Conservation (phyloP, 345 rosid species). For the Clarkia xantiana region DNA sequence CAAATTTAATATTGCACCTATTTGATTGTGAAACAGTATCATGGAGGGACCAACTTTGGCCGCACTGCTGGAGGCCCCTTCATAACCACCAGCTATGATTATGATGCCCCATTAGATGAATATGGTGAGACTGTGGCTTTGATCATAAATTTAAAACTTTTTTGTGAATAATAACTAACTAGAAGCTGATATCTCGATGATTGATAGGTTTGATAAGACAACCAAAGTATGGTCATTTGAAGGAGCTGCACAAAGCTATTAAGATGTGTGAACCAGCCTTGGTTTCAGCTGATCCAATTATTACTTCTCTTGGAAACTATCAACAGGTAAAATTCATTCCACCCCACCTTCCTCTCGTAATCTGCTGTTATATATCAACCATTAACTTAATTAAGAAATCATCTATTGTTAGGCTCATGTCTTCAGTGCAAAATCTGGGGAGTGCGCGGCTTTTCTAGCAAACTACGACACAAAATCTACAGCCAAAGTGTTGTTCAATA, state of each 20-base stretch:
- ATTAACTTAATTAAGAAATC: background rate
- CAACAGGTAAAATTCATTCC: slow-evolving; percentile 50
- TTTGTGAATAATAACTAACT: too few species aligned
- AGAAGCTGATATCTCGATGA: too few species aligned
- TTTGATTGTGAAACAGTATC: slow-evolving; percentile 43
- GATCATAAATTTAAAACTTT: too few species aligned
- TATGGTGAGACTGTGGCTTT: slow-evolving; percentile 42
- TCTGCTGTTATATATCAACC: background rate
- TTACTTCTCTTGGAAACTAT: slow-evolving; percentile 65
- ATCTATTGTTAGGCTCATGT: slow-evolving; percentile 53
- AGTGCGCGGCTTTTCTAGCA: slow-evolving; percentile 89
- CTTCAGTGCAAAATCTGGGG: slow-evolving; percentile 65
- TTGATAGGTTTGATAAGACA: slow-evolving; percentile 72
- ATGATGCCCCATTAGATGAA: slow-evolving; percentile 94
- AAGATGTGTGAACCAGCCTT: slow-evolving; percentile 89
- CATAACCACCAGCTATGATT: slow-evolving; percentile 93
- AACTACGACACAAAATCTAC: slow-evolving; percentile 82
- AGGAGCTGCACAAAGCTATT: slow-evolving; percentile 88
- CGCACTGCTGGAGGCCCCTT: slow-evolving; percentile 98
- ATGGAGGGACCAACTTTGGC: slow-evolving; percentile 98
- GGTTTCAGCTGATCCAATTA: slow-evolving; percentile 67
- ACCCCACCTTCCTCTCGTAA: background rate
- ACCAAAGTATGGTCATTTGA: slow-evolving; percentile 92
- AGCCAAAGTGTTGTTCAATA: slow-evolving; percentile 73
- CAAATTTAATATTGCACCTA: background rate